Percentiles rank a stretch among this genome's conserved stretches.
phyloP scores from a whole-genome alignment of 495 filamentous ascomycete genomes.

The Aspergillus kassunensis region DNA sequence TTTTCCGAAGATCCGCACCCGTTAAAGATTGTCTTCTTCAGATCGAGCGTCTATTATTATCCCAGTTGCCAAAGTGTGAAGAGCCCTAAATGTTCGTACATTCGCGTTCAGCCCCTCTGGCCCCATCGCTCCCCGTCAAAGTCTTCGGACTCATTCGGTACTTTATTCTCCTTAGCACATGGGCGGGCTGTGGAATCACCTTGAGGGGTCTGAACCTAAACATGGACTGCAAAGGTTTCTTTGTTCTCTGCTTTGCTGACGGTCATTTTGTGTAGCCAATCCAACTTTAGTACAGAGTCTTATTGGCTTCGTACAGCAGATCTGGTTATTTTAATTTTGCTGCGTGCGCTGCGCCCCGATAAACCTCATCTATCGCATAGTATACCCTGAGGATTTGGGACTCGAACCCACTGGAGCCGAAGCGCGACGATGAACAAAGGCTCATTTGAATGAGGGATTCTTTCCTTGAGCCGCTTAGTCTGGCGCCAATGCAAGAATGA shows the following conservation, averaged over 20 bases:
- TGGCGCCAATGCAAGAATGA: background rate
- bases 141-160: background rate
- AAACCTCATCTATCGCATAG: background rate
- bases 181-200: background rate
- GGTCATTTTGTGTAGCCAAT: background rate
- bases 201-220: constrained; percentile 1
- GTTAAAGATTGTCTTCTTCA: constrained; percentile 5
- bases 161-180: background rate
- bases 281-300: background rate
- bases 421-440: constrained; percentile 1
- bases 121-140: background rate
- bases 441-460: background rate
- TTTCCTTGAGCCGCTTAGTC: background rate
- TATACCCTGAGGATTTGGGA: background rate
- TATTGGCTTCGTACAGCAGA: background rate
- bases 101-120: constrained; percentile 11
- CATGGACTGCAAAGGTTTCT: background rate
- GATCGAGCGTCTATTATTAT: constrained; percentile 22
- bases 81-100: background rate
- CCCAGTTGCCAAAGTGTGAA: constrained; percentile 5
- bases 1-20: constrained; percentile 1
- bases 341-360: background rate
- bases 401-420: background rate
- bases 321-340: background rate
- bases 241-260: background rate